phyloP scores from a whole-genome alignment of 1,284 basidiomycete genomes.

The Acaromyces ingoldii region DNA sequence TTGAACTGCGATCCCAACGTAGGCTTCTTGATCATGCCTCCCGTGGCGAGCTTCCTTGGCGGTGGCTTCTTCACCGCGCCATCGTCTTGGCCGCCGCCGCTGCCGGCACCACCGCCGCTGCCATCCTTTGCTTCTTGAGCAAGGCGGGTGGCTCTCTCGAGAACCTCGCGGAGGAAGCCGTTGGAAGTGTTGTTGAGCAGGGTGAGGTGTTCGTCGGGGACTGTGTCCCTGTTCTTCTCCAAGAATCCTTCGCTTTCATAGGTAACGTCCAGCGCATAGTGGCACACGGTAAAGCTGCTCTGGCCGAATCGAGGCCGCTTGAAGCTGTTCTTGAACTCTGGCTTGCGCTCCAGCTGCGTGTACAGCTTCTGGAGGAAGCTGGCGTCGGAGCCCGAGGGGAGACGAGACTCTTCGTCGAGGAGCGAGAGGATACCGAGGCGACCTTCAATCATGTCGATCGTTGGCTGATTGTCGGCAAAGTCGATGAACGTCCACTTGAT shows the following conservation, averaged over 20 bases:
- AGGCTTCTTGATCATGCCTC: slow-evolving; percentile 75
- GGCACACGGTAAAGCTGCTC: slow-evolving; percentile 93
- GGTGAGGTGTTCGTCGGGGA: slow-evolving; percentile 93
- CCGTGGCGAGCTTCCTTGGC: slow-evolving; percentile 47
- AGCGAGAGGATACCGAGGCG: slow-evolving; percentile 91
- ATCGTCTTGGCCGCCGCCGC: slow-evolving; percentile 7
- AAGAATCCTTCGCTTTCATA: slow-evolving; percentile 98
- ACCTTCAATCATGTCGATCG: slow-evolving; percentile 97
- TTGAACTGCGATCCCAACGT: slow-evolving; percentile 99
- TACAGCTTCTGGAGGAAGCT: slow-evolving; percentile 94
- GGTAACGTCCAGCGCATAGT: slow-evolving; percentile 96
- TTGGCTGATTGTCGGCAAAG: slow-evolving; percentile 95
- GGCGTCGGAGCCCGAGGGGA: slow-evolving; percentile 86
- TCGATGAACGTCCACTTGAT: slow-evolving; percentile 99
- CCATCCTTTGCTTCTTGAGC: slow-evolving; percentile 47
- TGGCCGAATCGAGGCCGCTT: slow-evolving; percentile 98
- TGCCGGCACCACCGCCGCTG: slow-evolving; percentile 9
- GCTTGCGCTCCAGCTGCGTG: slow-evolving; percentile 70
- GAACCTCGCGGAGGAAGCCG: slow-evolving; percentile 85
- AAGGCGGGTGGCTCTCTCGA: slow-evolving; percentile 78
- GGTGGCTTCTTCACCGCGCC: slow-evolving; percentile 18
- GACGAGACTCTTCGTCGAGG: slow-evolving; percentile 94
- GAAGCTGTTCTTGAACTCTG: slow-evolving; percentile 81
- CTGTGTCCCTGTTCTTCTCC: slow-evolving; percentile 98
- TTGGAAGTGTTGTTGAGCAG: slow-evolving; percentile 82